Base-by-base conservation (phyloP, 2,329 filamentous ascomycete species). In the Apiospora kogelbergensis region DNA sequence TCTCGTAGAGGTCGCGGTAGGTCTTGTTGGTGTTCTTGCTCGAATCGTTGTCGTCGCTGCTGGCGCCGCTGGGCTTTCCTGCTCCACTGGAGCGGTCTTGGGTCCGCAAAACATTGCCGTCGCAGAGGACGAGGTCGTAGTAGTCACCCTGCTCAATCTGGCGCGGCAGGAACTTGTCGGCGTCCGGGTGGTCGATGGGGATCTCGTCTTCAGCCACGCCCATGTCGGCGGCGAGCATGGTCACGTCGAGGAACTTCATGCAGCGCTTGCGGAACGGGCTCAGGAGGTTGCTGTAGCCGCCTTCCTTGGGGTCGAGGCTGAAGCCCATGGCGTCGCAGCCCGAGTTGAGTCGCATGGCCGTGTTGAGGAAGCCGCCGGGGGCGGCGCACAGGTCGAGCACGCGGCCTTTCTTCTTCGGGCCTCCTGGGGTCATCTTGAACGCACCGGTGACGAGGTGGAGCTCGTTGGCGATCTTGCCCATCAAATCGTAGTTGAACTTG, bases 371-470 rank as follows among this genome's bases (percentile, higher is more conserved):
- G 1, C 84, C 87, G 5, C 86, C 87, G 0, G 87, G 87, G 0
- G 87, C 87, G 78, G 85, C 83, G 74, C 87, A 88, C 70, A 88
- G 79, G 71, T 89, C 86, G 1, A 90, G 81, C 24, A 89, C 78
- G n/a, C 53, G 6, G 13, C 40, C 13, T 3, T 17, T 33, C 33
- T 33, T 33, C 33, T 33, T 33, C 33, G 3, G 33, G 33, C 33
- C 33, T n/a, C n/a, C n/a, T n/a, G n/a, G n/a, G n/a, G 33, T 33
- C 33, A 7, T 33, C 24, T 63, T 69, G n/a, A 85, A 76, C 17
- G 76, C 80, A 2, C 69, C 67, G 0, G 79, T 82, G 0, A 67
- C 66, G 0, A 44, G 10, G 9, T 87, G 72, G 26, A 88, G 73
- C 65, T 86, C 80, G 2, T 75, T 20, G 1, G 75, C 84, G 44